These are phyloP conservation scores for Paracorniculantispora psalliotae DNA, from an alignment of 2,329 filamentous ascomycete species.

Conservation along the genomic window DNA sequence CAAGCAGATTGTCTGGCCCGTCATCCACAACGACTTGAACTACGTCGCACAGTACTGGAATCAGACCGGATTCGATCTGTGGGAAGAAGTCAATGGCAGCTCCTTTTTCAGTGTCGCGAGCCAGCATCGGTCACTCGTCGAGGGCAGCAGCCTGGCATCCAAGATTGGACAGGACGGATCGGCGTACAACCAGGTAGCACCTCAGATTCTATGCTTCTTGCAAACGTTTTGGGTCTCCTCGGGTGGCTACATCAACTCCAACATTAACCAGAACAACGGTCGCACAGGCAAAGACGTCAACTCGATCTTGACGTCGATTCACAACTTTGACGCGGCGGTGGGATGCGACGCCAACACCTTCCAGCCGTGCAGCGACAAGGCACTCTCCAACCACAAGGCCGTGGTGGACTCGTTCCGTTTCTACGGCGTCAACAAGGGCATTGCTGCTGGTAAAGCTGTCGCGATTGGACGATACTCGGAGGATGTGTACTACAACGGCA, in stretches of 20 bases:
- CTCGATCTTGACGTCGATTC: slow-evolving; percentile 60
- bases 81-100: slow-evolving; percentile 73
- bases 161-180: slow-evolving; percentile 55
- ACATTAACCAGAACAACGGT: slow-evolving; percentile 55
- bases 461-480: slow-evolving; percentile 65
- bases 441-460: slow-evolving; percentile 53
- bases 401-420: slow-evolving; percentile 72
- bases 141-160: slow-evolving; percentile 63
- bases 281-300: slow-evolving; percentile 69
- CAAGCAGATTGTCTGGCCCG: slow-evolving; percentile 59
- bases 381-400: slow-evolving; percentile 71
- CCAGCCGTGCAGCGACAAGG: slow-evolving; percentile 67
- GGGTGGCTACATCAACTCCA: slow-evolving; percentile 60
- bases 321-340: slow-evolving; percentile 62
- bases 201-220: slow-evolving; percentile 67
- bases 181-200: slow-evolving; percentile 59
- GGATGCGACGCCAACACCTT: slow-evolving; percentile 67
- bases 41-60: slow-evolving; percentile 73
- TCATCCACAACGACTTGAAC: slow-evolving; percentile 69
- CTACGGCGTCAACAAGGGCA: slow-evolving; percentile 65
- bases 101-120: slow-evolving; percentile 75
- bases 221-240: slow-evolving; percentile 66
- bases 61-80: slow-evolving; percentile 66
- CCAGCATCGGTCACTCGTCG: slow-evolving; percentile 63
- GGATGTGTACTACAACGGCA: slow-evolving; percentile 71